phyloP scores from a whole-genome alignment of 78 protist genomes.

The Dictyostelium purpureum region DNA sequence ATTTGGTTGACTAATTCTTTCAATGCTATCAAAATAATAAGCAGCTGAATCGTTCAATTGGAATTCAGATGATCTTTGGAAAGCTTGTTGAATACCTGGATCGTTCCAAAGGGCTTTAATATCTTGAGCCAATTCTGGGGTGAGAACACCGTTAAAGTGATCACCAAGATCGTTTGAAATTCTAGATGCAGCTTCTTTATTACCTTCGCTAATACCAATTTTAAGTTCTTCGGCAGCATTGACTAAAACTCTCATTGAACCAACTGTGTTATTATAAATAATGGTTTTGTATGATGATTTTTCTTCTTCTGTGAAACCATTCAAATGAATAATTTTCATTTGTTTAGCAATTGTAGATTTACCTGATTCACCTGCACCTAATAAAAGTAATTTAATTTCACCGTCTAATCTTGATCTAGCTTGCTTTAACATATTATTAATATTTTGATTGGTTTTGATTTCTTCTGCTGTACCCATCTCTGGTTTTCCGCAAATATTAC shows the following conservation, averaged over 20 bases:
- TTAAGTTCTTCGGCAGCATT: constrained; percentile 76
- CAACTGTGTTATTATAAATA: constrained; percentile 75
- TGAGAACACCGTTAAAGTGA: constrained; percentile 57
- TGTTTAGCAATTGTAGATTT: constrained; percentile 92
- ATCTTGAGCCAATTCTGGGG: constrained; percentile 70
- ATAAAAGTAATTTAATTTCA: constrained; percentile 66
- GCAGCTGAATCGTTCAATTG: constrained; percentile 93
- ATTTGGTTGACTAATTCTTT: constrained; percentile 77
- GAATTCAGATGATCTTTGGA: constrained; percentile 83
- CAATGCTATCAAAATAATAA: constrained; percentile 88
- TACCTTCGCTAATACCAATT: constrained; percentile 70
- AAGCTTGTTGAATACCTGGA: constrained; percentile 84
- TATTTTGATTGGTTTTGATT: constrained; percentile 67
- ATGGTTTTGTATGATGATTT: constrained; percentile 53
- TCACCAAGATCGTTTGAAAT: constrained; percentile 69
- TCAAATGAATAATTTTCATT: constrained; percentile 87
- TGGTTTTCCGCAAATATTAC: constrained; percentile 73
- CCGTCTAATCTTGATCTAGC: constrained; percentile 65
- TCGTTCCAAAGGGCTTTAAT: constrained; percentile 91
- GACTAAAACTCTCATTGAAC: constrained; percentile 78
- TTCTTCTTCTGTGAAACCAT: constrained; percentile 88
- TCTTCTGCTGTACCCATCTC: constrained; percentile 61
- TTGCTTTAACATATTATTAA: constrained; percentile 59
- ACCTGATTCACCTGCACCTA: constrained; percentile 94
- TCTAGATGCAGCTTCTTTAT: constrained; percentile 76